Base-by-base conservation (phyloP, 768 basidiomycete genomes). In the Lentinula raphanica region DNA sequence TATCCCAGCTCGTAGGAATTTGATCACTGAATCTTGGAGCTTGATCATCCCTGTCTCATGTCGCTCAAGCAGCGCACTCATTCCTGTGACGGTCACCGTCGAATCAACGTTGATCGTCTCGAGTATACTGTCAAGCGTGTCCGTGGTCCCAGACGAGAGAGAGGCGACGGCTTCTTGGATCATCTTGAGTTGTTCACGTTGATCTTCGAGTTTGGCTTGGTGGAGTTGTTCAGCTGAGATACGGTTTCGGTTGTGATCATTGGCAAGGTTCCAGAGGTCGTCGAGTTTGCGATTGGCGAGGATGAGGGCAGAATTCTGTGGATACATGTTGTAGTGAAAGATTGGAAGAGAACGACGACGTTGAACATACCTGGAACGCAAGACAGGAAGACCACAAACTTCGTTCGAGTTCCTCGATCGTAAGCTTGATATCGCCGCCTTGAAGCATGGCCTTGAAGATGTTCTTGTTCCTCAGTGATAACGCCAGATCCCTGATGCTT, bases 1-100 rank as follows among this genome's bases (percentile, higher is more conserved):
- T 31, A 56, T 56, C 19, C 55, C 55, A 15, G 55, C 55, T 28
- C 55, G 42, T 2, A 56, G 44, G 29, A 56, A 56, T 25, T 44
- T 45, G 21, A 56, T 32, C 29, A 45, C 55, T 27, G 23, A 15
- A 12, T 56, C 46, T 29, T 38, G 28, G 19, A 56, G 35, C 25
- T 46, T n/a, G 28, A 56, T 56, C 32, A 11, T 49, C 8, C 55
- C 55, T 19, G 44, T 56, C 12, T 56, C 44, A 27, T 56, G 55
- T 25, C 55, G 36, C 15, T 56, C 55, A 21, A 56, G 55, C 15
- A 56, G 19, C 9, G 44, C 55, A 5, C 12, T 56, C 55, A 56
- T 56, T 11, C 44, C 55, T 2, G 55, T 56, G 11, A 56, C 39
- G 17, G 55, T 56, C 4, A 46, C 44, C 5, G 31, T 49, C 2